Base-by-base conservation (phyloP, 306 rosid species). In the Cicer arietinum region DNA sequence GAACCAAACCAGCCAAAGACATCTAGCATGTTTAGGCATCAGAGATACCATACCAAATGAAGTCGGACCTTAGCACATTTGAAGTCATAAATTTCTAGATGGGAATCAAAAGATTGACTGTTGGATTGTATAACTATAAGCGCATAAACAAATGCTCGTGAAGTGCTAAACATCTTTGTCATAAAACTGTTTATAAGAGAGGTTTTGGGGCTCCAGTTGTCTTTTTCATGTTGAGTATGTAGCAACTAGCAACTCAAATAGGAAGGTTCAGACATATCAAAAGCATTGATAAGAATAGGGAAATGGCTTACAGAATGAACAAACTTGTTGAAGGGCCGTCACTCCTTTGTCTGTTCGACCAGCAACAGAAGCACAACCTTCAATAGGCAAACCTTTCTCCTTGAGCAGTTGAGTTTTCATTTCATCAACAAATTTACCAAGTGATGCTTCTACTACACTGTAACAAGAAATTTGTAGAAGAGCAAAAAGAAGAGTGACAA, bases 321-420 rank as follows among this genome's bases (percentile, higher is more conserved):
- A 94, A 75, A 91, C 94, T 90, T 94, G 99, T 73, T 80, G 88
- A 77, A 94, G 84, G 73, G 88, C 99, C 52, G 99, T 90, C 44
- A 94, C 99, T 51, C 97, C 99, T 79, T 94, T 94, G 89, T 94
- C 99, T 61, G 99, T 94, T 57, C 99, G 96, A 50, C 99, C 99
- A 20, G 99, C 99, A 76, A 94, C 99, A 65, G 47, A 3, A 77
- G 86, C 86, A 78, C 91, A 85, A 3, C 90, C 97, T 86, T 91
- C 92, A 62, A 92, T 14, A 3, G 95, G 96, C 61, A 90, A 81
- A 67, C 95, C 86, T 85, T 86, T 94, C 71, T 83, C 89, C 76
- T 78, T 77, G 62, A 94, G 87, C 78, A 75, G 77, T 57, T 84
- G 87, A 22, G 85, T 85, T 90, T 94, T 94, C 73, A 42, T 84